Conservation (phyloP, 768 basidiomycete species). For the Russula sp. region DNA sequence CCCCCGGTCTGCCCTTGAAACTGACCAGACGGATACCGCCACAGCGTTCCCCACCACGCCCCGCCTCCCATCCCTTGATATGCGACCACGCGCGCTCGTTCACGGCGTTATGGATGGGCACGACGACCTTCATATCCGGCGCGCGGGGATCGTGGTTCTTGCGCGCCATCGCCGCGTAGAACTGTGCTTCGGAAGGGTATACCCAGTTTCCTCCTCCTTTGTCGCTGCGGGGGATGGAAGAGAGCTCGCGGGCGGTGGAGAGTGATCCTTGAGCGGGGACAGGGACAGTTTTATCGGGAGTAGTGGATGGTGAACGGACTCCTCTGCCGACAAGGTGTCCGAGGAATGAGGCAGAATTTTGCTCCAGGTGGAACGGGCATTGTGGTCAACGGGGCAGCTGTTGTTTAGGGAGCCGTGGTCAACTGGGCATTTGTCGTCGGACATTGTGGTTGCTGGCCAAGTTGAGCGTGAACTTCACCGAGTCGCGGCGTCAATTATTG, state of each 20-base stretch:
- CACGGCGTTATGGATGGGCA: constrained; percentile 98
- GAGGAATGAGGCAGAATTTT: constrained; percentile 33
- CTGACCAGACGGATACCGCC: constrained; percentile 79
- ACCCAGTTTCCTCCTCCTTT: constrained; percentile 91
- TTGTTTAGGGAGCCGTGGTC: constrained; percentile 21
- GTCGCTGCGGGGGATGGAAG: constrained; percentile 77
- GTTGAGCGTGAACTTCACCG: background rate
- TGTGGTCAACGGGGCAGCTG: constrained; percentile 39
- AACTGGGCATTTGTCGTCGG: constrained; percentile 23
- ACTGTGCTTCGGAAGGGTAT: constrained; percentile 98
- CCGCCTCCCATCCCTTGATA: constrained; percentile 55
- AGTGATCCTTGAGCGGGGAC: constrained; percentile 38
- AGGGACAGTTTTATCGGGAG: background rate
- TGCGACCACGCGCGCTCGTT: constrained; percentile 70
- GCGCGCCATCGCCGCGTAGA: constrained; percentile 94
- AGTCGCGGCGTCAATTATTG: too few relatives aligned
- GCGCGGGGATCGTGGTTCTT: constrained; percentile 88
- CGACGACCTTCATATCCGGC: constrained; percentile 91
- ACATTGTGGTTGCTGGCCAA: constrained; percentile 3
- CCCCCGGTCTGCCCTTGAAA: constrained; percentile 85
- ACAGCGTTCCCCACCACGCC: constrained; percentile 77
- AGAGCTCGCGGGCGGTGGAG: constrained; percentile 73
- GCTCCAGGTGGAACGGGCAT: constrained; percentile 37
- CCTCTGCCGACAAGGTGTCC: constrained; percentile 17
- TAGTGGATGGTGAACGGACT: background rate